Evolutionary conservation across 768 basidiomycete genomes (phyloP).

Genomic region (Lactarius hengduanensis): DNA sequence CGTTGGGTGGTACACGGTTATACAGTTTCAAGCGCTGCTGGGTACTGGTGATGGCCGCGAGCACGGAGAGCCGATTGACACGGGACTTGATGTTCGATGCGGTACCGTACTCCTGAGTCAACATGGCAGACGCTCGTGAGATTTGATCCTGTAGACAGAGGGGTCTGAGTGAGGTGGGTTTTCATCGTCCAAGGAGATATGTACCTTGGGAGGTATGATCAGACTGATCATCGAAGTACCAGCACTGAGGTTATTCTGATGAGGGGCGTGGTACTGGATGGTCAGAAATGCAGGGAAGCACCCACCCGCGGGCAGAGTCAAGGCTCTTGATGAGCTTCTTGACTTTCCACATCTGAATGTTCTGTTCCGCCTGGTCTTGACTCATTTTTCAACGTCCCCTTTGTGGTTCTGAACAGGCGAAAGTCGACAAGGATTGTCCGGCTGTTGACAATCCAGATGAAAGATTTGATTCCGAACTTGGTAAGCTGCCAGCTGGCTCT

Average conservation of each 20-base stretch:
- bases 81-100: constrained; percentile 99
- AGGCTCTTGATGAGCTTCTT: constrained; percentile 99
- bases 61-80: constrained; percentile 94
- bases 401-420: constrained; percentile 5
- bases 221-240: constrained; percentile 99
- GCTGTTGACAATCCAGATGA: background rate
- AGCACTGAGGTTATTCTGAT: constrained; percentile 52
- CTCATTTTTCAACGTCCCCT: constrained; percentile 53
- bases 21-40: constrained; percentile 97
- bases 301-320: constrained; percentile 86
- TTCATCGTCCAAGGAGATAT: constrained; percentile 10
- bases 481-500: too few relatives aligned
- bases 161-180: constrained; percentile 17
- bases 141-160: constrained; percentile 73
- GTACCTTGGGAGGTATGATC: constrained; percentile 91
- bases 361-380: constrained; percentile 87
- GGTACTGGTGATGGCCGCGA: constrained; percentile 97
- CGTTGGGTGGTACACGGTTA: constrained; percentile 94
- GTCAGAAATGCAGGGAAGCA: constrained; percentile 15
- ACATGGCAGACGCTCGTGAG: constrained; percentile 90
- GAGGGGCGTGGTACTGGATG: background rate
- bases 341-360: constrained; percentile 98
- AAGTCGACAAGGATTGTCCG: constrained; percentile 8
- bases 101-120: constrained; percentile 97
- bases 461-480: background rate